Percentiles rank a stretch among this genome's conserved stretches.
Conservation (phyloP, 176 grass and related monocot species). For the Ensete ventricosum region DNA sequence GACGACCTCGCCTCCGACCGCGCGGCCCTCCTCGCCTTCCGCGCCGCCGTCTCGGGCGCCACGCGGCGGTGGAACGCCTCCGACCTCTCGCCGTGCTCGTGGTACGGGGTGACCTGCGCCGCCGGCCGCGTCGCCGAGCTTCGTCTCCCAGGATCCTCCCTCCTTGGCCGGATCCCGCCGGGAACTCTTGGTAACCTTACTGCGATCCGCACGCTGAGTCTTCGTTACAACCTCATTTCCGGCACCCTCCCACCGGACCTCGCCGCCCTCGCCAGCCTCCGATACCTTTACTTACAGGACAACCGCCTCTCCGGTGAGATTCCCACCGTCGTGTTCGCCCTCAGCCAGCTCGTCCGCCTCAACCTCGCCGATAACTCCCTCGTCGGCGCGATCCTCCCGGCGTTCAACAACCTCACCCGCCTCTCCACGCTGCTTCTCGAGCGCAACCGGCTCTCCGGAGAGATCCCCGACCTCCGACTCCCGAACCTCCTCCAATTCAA, state of each 20-base stretch:
- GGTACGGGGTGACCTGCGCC: conserved; percentile 45
- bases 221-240: conserved; percentile 50
- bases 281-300: conserved; percentile 12
- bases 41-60: conserved; percentile 23
- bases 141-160: conserved; percentile 29
- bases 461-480: conserved; percentile 28
- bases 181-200: conserved; percentile 71
- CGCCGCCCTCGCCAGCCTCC: conserved; percentile 30
- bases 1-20: conserved; percentile 34
- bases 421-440: conserved; percentile 38
- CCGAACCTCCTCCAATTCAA: conserved; percentile 32
- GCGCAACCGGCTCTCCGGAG: conserved; percentile 28
- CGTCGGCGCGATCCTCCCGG: conserved; percentile 26
- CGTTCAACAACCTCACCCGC: conserved; percentile 31
- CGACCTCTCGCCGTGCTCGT: conserved; percentile 36
- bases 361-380: conserved; percentile 44
- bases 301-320: conserved; percentile 37
- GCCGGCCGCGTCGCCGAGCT: conserved; percentile 35
- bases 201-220: conserved; percentile 45
- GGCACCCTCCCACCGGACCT: conserved; percentile 52
- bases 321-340: conserved; percentile 41
- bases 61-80: conserved; percentile 31
- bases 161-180: conserved; percentile 29
- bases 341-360: conserved; percentile 29
- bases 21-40: conserved; percentile 48